Base-by-base conservation (phyloP, 129 eudicot species). In the Solidago caesia region DNA sequence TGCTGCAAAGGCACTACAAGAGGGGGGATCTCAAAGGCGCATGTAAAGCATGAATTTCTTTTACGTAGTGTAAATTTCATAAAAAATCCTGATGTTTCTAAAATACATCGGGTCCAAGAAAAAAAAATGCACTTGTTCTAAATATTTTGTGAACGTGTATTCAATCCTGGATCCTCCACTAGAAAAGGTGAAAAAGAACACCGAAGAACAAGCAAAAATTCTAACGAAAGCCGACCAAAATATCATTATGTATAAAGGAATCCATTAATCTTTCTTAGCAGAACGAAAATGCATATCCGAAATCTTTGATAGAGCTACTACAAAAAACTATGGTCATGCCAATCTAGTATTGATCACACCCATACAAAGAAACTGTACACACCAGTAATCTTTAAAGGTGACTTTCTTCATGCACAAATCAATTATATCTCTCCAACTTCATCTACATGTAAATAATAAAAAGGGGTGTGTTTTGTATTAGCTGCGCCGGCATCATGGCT, bases 321-420 rank as follows among this genome's bases (percentile, higher is more conserved):
- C 62, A 64, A 81, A 71, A 60, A 81, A 46, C 78, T 76, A 76
- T 62, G 77, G 85, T 76, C 64, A 71, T 76, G 77, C 84, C 81
- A 81, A 80, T 81, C 84, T 81, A 69, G 65, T 70, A 69, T 44
- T 76, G 73, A 65, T 76, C 73, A 62, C 44, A 81, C 77, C 76
- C 74, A 76, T 64, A 76, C 33, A 66, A 75, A 53, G 64, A 67
- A 67, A 67, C 85, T 86, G 84, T 86, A 83, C 87, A 83, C 79
- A 86, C 81, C 83, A 70, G 75, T 70, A 76, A 80, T 77, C 73
- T 46, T 75, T 69, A 68, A 39, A 48, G 16, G 39, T 75, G 76
- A 82, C 65, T 42, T 49, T 80, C 55, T 57, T 67, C 80, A 85
- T 70, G 29, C 85, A 81, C 85, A 71, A 49, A 80, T 75, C 77